These are phyloP conservation scores for Talaromyces trachyspermus DNA, from an alignment of 495 filamentous ascomycete species.

Conservation along the genomic window DNA sequence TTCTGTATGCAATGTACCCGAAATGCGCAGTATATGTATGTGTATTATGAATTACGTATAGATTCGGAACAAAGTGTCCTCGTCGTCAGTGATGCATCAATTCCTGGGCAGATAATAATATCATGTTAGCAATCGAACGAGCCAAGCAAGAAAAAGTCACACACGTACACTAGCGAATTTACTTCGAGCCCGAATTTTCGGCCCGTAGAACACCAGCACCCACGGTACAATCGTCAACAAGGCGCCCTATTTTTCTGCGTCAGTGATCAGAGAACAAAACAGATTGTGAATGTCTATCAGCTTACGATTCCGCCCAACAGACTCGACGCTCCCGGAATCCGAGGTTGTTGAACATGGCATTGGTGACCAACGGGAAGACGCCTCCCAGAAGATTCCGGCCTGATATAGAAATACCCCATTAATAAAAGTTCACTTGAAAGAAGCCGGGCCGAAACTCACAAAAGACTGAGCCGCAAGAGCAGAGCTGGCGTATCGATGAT, in stretches of 20 bases:
- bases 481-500: conserved; percentile 75
- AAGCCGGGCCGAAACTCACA: conserved; percentile 28
- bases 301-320: conserved; percentile 66
- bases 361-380: conserved; percentile 71
- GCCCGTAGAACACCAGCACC: conserved; percentile 8
- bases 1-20: too few relatives aligned
- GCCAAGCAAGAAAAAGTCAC: neutral
- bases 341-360: conserved; percentile 62
- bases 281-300: neutral
- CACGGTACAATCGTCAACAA: conserved; percentile 56
- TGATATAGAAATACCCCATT: conserved; percentile 11
- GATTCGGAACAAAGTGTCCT: too few relatives aligned
- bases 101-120: conserved; percentile 17
- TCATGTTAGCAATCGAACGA: neutral
- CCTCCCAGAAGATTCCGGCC: conserved; percentile 79
- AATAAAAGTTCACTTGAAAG: neutral
- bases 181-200: conserved; percentile 7
- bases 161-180: conserved; percentile 36
- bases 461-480: conserved; percentile 81
- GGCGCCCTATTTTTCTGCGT: conserved; percentile 37
- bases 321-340: conserved; percentile 65
- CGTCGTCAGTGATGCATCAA: conserved; percentile 18
- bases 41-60: too few relatives aligned
- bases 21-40: too few relatives aligned
- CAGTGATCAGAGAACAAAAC: conserved; percentile 3